Base-by-base conservation (phyloP, 352 stramenopile genomes). In the Halophytophthora polymorphica region DNA sequence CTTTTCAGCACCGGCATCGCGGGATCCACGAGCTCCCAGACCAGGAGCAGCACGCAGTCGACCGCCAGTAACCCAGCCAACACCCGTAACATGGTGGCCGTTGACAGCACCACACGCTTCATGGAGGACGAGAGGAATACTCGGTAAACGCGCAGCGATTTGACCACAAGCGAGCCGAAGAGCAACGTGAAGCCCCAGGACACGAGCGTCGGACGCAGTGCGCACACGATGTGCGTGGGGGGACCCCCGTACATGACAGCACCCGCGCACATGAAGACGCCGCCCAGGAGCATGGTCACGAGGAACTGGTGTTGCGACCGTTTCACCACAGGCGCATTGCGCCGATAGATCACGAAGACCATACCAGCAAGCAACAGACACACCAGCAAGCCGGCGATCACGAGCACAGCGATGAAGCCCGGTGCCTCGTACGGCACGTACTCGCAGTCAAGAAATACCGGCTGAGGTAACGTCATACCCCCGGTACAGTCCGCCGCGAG, bases 271-370 rank as follows among this genome's bases (percentile, higher is more conserved):
- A 88, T 71, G 23, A 81, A 43, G 15, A 86, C 54, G 5, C 65
- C 73, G 1, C 77, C 80, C 7, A 71, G 52, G 3, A 90, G 36
- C 58, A 88, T 71, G 8, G 73, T 51, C 15, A 76, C 41, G 0
- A 90, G 48, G 23, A 90, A 73, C 45, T 88, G 71, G 46, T 67
- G 86, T 56, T 90, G 80, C 0, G 77, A 87, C 15, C 80, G 73
- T 50, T 88, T 88, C 50, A 88, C 65, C 23, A 85, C 68, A 1
- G 77, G 70, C 14, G 55, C 50, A 0, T 75, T 38, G 1, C 77
- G 72, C 33, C 72, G 58, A 11, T 52, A 43, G 10, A 67, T 50
- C 2, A 86, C 69, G 17, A 83, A 71, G 2, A 45, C 52, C 0
- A 71, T 65, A 11, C 40, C 37, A 11, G 40, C 38, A 6, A 77